Evolutionary conservation across 495 filamentous ascomycete species (phyloP).

Genomic region (Neurospora pannonica): DNA sequence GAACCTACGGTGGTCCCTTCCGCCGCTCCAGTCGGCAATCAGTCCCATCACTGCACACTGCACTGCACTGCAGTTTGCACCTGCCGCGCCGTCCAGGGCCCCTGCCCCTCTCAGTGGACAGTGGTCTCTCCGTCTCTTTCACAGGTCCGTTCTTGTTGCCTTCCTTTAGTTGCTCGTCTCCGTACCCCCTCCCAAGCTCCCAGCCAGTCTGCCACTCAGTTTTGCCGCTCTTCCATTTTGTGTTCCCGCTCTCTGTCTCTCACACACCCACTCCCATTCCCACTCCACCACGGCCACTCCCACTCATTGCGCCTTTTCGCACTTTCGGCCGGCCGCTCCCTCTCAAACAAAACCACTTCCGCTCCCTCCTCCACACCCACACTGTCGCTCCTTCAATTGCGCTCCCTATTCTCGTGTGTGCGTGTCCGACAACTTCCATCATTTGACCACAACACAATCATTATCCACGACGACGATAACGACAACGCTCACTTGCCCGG

Average conservation of each 20-base stretch:
- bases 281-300: background rate
- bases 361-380: slow-evolving; percentile 13
- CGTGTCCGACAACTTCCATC: slow-evolving; percentile 4
- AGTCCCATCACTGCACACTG: no score
- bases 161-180: background rate
- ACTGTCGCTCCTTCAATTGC: slow-evolving; percentile 18
- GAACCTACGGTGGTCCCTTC: background rate
- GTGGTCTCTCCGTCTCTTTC: background rate
- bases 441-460: slow-evolving; percentile 8
- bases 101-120: background rate
- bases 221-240: background rate
- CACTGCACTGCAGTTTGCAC: background rate
- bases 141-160: background rate
- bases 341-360: slow-evolving; percentile 24
- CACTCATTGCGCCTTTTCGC: background rate
- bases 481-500: background rate
- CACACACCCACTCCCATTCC: background rate
- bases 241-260: background rate
- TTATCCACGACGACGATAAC: slow-evolving; percentile 1
- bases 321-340: background rate
- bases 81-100: background rate
- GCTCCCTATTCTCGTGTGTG: slow-evolving; percentile 10
- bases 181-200: background rate
- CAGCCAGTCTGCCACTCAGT: background rate
- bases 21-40: background rate